Conservation (phyloP, 2,329 filamentous ascomycete species). For the Fusarium sp. region DNA sequence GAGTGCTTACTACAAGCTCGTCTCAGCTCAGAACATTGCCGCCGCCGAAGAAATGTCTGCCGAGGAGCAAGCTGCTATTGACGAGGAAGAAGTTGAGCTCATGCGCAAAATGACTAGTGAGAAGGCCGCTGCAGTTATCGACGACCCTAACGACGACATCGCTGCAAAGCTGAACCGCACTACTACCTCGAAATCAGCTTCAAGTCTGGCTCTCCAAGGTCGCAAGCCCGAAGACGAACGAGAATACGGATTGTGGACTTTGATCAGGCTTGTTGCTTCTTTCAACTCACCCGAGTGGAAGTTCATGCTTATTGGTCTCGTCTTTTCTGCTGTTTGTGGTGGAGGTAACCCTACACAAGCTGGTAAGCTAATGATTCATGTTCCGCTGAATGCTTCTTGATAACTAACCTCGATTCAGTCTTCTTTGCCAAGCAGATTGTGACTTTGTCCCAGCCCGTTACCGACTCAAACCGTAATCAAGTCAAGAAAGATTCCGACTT, state of each 20-base stretch:
- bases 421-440: conserved; percentile 92
- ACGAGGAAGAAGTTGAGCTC: conserved; percentile 63
- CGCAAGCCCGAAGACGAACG: conserved; percentile 61
- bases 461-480: conserved; percentile 61
- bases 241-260: conserved; percentile 77
- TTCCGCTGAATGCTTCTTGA: not conserved
- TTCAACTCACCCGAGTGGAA: conserved; percentile 82
- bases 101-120: conserved; percentile 60
- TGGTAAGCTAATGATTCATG: conserved; percentile 37
- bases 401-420: conserved; percentile 64
- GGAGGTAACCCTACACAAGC: conserved; percentile 76
- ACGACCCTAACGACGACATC: conserved; percentile 73
- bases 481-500: conserved; percentile 81
- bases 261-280: conserved; percentile 81
- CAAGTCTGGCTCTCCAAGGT: conserved; percentile 76
- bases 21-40: conserved; percentile 87
- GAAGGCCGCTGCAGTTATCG: conserved; percentile 56
- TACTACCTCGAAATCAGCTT: conserved; percentile 69
- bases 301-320: conserved; percentile 78
- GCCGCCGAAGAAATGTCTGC: conserved; percentile 65
- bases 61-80: conserved; percentile 64
- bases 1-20: conserved; percentile 84
- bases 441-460: conserved; percentile 69
- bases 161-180: conserved; percentile 67
- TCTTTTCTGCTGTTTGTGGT: conserved; percentile 82